Evolutionary conservation across 352 stramenopile genomes (phyloP).

Genomic region (Peronosclerospora sorghi): DNA sequence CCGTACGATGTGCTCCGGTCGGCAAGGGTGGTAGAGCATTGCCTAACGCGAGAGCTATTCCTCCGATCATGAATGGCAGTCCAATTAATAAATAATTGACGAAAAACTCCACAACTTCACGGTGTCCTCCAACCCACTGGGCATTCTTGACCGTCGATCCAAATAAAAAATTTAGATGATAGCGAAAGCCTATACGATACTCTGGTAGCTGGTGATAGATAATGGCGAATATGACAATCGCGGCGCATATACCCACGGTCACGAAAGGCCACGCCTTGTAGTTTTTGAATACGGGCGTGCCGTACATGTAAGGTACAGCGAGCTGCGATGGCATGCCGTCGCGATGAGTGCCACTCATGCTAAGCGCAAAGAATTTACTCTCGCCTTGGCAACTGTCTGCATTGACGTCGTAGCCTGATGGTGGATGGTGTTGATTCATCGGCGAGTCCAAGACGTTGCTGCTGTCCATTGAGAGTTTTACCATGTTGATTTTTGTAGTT

Average conservation of each 20-base stretch:
- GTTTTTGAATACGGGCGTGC: slow-evolving; percentile 63
- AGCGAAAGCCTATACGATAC: slow-evolving; percentile 55
- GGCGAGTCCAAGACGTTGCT: slow-evolving; percentile 32
- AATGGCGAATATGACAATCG: slow-evolving; percentile 45
- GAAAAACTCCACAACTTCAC: slow-evolving; percentile 65
- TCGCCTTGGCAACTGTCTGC: slow-evolving; percentile 29
- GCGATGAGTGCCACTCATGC: slow-evolving; percentile 32
- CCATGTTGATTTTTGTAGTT: too few species aligned
- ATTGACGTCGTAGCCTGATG: slow-evolving; percentile 12
- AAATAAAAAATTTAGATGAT: slow-evolving; percentile 51
- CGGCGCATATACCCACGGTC: slow-evolving; percentile 35
- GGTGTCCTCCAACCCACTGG: slow-evolving; percentile 60
- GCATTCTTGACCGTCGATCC: slow-evolving; percentile 34
- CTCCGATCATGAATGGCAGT: slow-evolving; percentile 62
- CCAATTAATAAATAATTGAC: slow-evolving; percentile 63
- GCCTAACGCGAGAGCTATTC: slow-evolving; percentile 46
- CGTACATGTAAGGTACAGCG: slow-evolving; percentile 62
- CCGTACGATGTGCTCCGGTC: slow-evolving; percentile 50
- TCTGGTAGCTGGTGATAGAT: slow-evolving; percentile 68
- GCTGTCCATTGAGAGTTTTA: slow-evolving; percentile 35
- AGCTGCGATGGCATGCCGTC: slow-evolving; percentile 38
- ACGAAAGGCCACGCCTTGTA: slow-evolving; percentile 77
- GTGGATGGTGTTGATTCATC: slow-evolving; percentile 15
- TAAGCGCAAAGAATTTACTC: slow-evolving; percentile 70
- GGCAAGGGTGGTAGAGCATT: slow-evolving; percentile 63